Conservation (phyloP, 805 yeast species). For the Metschnikowia similis region DNA sequence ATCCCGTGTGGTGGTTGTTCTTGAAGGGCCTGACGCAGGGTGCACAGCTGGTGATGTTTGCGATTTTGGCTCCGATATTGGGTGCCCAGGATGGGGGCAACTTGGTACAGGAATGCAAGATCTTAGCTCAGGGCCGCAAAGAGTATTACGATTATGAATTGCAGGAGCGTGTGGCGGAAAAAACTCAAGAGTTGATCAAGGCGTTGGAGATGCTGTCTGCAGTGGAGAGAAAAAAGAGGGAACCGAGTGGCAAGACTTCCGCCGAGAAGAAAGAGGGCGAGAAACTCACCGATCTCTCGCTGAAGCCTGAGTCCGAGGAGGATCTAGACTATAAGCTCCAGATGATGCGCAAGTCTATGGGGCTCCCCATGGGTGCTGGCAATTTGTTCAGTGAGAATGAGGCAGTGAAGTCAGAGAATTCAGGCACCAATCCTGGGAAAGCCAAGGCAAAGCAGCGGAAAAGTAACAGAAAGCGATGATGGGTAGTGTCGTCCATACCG, state of each 20-base stretch:
- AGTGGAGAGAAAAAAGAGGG: slow-evolving; percentile 49
- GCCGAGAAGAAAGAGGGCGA: slow-evolving; percentile 12
- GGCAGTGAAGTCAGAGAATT: not conserved
- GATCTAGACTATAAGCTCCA: slow-evolving; percentile 35
- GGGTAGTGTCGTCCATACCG: not conserved
- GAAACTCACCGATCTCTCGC: slow-evolving; percentile 22
- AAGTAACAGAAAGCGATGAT: not conserved
- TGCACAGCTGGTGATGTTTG: slow-evolving; percentile 69
- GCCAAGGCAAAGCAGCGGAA: slow-evolving; percentile 1
- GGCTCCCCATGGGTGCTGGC: slow-evolving; percentile 17
- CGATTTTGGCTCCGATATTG: slow-evolving; percentile 68
- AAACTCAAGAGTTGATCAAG: slow-evolving; percentile 55
- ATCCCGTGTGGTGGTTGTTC: slow-evolving; percentile 81
- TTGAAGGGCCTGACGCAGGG: slow-evolving; percentile 76
- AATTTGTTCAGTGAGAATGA: slow-evolving; percentile 6
- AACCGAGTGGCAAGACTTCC: slow-evolving; percentile 18
- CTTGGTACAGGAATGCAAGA: slow-evolving; percentile 67
- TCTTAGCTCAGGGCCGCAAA: slow-evolving; percentile 49
- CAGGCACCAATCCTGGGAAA: not conserved
- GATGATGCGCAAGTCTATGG: slow-evolving; percentile 23
- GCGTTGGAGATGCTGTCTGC: slow-evolving; percentile 70
- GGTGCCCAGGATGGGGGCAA: slow-evolving; percentile 60
- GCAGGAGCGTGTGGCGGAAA: slow-evolving; percentile 56
- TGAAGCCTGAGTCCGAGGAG: slow-evolving; percentile 32
- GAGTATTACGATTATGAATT: slow-evolving; percentile 63